Base-by-base conservation (phyloP, 257 asterid species). In the Capsicum pubescens region DNA sequence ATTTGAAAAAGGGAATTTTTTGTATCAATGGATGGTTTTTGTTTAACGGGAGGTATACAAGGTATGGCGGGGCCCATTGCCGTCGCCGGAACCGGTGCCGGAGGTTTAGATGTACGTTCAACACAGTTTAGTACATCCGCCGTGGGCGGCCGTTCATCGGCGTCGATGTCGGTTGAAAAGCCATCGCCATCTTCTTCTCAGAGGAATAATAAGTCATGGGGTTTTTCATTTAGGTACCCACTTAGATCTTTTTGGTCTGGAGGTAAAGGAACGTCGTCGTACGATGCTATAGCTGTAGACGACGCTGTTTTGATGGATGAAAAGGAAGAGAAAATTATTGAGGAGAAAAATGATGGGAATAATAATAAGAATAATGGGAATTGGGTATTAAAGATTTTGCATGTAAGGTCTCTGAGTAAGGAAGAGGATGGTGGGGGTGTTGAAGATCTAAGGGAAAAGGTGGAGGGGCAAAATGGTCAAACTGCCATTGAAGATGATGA, bases 321-420 rank as follows among this genome's bases (percentile, higher is more conserved):
- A 42, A 83, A 81, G 84, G 93, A 89, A 21, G 90, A 86, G 21
- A 44, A 83, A 17, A 60, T 88, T 39, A 4, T 39, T 82, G 64
- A 80, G 42, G 11, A 89, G 78, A 26, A 74, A 14, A 11, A 46
- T 5, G 83, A 32, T 63, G 91, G 84, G 84, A 39, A 39, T 39
- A 39, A 39, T 39, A 39, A 39, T 39, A 39, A 39, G 3, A 83
- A 83, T 42, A 69, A 86, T 32, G 91, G 83, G 69, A 91, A 87
- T 83, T 94, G 98, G 98, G 97, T 94, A 2, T 87, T 91, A 21
- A 93, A 92, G 91, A 90, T 97, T 84, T 80, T 97, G 89, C 97
- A 87, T 54, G 93, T 93, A 69, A 87, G 85, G 84, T 91, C 97
- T 39, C 78, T 91, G 80, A 90, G 95, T 94, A 90, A 89, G 88